phyloP scores from a whole-genome alignment of 1,284 basidiomycete species.

The Boletellus dicymbophilus region DNA sequence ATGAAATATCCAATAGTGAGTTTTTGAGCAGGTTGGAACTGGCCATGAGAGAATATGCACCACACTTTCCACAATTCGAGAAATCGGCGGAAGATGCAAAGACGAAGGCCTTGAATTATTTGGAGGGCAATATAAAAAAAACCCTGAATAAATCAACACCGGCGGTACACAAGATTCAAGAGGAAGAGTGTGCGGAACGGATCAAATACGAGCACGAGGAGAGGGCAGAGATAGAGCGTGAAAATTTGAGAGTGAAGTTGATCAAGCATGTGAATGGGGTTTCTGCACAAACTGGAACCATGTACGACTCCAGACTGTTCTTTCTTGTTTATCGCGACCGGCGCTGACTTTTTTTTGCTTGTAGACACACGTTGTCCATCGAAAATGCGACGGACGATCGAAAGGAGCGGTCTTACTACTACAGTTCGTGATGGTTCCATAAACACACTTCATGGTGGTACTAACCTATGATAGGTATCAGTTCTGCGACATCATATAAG shows the following conservation, averaged over 20 bases:
- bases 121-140: constrained; percentile 5
- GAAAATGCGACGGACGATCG: constrained; percentile 1
- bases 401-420: background rate
- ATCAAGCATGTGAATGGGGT: constrained; percentile 27
- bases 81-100: constrained; percentile 1
- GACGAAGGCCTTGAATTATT: background rate
- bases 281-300: constrained; percentile 2
- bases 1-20: constrained; percentile 5
- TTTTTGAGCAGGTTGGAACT: constrained; percentile 9
- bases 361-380: constrained; percentile 22
- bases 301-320: constrained; percentile 15
- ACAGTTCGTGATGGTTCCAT: background rate
- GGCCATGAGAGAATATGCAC: background rate
- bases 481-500: constrained; percentile 6
- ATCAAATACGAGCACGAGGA: constrained; percentile 5
- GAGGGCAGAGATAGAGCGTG: constrained; percentile 15
- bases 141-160: constrained; percentile 5
- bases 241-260: constrained; percentile 18
- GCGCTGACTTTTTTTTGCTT: constrained; percentile 1
- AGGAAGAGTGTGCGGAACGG: background rate
- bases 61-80: background rate
- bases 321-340: background rate
- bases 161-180: constrained; percentile 9
- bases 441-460: background rate
- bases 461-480: background rate